Conservation (phyloP, 2,329 filamentous ascomycete species). For the Ceratocystis cacaofunesta region DNA sequence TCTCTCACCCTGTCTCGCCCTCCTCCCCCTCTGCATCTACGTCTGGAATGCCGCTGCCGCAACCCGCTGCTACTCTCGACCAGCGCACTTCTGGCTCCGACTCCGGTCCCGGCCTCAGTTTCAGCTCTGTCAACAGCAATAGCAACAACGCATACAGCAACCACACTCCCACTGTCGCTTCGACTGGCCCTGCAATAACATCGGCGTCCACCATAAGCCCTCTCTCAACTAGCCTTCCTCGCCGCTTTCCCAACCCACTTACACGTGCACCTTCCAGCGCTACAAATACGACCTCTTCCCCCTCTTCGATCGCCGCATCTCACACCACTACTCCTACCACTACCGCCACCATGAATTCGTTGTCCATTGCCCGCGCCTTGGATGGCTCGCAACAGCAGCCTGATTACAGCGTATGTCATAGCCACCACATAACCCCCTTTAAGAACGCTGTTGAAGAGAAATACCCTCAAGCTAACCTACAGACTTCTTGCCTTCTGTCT, state of each 20-base stretch:
- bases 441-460: neutral
- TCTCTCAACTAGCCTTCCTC: slow-evolving; percentile 6
- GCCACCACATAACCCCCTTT: neutral
- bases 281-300: neutral
- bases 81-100: neutral
- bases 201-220: neutral
- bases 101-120: neutral
- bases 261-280: neutral
- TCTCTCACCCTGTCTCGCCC: neutral
- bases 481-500: neutral
- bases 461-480: neutral
- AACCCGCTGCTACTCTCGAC: neutral
- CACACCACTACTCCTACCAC: neutral
- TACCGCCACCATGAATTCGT: slow-evolving; percentile 1
- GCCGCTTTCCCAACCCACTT: slow-evolving; percentile 11
- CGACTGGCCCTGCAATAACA: neutral
- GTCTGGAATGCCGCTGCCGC: neutral
- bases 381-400: slow-evolving; percentile 5
- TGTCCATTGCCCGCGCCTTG: slow-evolving; percentile 6
- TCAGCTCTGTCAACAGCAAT: neutral
- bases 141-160: neutral
- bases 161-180: neutral
- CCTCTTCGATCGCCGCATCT: neutral
- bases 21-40: neutral
- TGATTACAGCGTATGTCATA: slow-evolving; percentile 8